Conservation (phyloP, 2,329 filamentous ascomycete genomes). For the Sodiomyces alkalinus region DNA sequence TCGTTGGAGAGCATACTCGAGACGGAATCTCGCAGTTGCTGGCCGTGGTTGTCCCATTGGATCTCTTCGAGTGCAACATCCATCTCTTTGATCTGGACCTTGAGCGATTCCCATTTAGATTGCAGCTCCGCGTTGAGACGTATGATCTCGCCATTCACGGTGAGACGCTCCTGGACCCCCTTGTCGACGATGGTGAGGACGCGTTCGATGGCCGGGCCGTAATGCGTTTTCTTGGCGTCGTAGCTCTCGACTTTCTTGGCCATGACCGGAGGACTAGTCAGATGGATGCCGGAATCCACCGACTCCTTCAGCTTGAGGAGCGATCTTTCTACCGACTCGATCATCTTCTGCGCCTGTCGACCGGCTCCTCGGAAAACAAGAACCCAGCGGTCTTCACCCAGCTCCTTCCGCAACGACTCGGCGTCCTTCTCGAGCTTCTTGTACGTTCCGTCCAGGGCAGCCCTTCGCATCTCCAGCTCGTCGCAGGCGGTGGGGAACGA, state of each 20-base stretch:
- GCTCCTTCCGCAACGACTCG: constrained; percentile 73
- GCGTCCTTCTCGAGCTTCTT: constrained; percentile 81
- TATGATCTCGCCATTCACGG: constrained; percentile 89
- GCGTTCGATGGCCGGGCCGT: constrained; percentile 81
- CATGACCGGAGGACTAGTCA: constrained; percentile 55
- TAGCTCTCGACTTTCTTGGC: constrained; percentile 82
- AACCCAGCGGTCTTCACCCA: constrained; percentile 93
- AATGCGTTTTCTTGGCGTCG: constrained; percentile 88
- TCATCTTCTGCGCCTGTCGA: constrained; percentile 89
- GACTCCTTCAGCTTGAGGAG: constrained; percentile 68
- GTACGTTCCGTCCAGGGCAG: constrained; percentile 69
- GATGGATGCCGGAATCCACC: constrained; percentile 57
- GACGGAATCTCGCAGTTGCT: constrained; percentile 79
- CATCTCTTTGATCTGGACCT: constrained; percentile 62
- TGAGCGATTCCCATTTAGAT: constrained; percentile 63
- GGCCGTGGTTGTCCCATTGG: constrained; percentile 43
- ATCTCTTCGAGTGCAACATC: constrained; percentile 63
- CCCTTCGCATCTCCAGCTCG: constrained; percentile 64
- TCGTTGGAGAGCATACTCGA: constrained; percentile 84
- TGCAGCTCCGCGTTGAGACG: constrained; percentile 76
- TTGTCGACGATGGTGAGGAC: constrained; percentile 88
- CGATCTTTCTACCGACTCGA: constrained; percentile 83
- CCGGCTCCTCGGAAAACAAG: constrained; percentile 89
- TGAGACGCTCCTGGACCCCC: constrained; percentile 88
- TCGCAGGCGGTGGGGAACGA: constrained; percentile 85